A percentile compares a stretch with the other conserved stretches of the same genome.
Conservation (phyloP, 768 basidiomycete species). For the Lactarius evosmus region DNA sequence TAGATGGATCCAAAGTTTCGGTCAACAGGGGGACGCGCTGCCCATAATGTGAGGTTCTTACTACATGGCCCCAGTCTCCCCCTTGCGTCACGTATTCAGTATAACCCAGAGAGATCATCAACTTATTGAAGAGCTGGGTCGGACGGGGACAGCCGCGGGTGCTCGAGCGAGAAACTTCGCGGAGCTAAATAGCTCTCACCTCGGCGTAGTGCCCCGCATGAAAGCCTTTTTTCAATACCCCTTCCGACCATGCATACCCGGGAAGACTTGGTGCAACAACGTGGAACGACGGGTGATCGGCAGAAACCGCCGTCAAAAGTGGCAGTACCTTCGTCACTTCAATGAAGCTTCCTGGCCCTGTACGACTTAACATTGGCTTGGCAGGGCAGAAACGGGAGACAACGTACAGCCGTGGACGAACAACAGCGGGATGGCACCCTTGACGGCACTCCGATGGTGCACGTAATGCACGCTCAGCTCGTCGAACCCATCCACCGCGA, state of each 20-base stretch:
- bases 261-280: constrained; percentile 51
- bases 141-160: not conserved
- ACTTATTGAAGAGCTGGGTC: constrained; percentile 30
- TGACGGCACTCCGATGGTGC: constrained; percentile 35
- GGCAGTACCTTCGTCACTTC: constrained; percentile 52
- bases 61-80: constrained; percentile 46
- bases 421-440: constrained; percentile 49
- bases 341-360: constrained; percentile 55
- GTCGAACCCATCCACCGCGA: too few species aligned
- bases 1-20: constrained; percentile 6
- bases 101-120: constrained; percentile 36
- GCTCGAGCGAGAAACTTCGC: not conserved
- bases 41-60: constrained; percentile 24
- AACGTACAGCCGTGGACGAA: constrained; percentile 55
- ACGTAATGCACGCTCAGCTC: not conserved
- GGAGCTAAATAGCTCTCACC: constrained; percentile 29
- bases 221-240: constrained; percentile 48
- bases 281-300: constrained; percentile 49
- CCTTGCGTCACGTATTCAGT: constrained; percentile 42
- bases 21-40: not conserved
- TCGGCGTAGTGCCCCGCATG: constrained; percentile 46
- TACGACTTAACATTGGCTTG: too few species aligned
- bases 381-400: not conserved
- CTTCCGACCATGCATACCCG: constrained; percentile 54
- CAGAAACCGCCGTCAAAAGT: constrained; percentile 38